These are phyloP conservation scores for Phytophthora megakarya DNA, from an alignment of 352 stramenopile genomes.

Conservation along the genomic window DNA sequence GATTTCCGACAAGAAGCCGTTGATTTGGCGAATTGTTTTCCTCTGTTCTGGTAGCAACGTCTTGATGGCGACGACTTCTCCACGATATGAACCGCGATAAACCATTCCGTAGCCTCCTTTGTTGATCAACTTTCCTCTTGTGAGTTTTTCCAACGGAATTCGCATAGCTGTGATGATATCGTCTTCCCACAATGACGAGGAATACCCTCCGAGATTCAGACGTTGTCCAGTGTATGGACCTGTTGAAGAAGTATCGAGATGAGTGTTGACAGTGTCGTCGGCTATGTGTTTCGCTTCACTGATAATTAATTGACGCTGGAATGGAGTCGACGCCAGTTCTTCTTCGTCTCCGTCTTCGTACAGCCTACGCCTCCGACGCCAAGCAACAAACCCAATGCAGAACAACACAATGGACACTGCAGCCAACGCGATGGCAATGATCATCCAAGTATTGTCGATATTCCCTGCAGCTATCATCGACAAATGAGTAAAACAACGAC, in stretches of 20 bases:
- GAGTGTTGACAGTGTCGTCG: slow-evolving; percentile 28
- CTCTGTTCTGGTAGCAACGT: slow-evolving; percentile 38
- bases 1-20: slow-evolving; percentile 50
- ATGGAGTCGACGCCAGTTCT: not conserved
- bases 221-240: slow-evolving; percentile 18
- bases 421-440: slow-evolving; percentile 22
- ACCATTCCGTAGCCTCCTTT: slow-evolving; percentile 58
- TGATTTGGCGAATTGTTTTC: slow-evolving; percentile 41
- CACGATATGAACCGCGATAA: slow-evolving; percentile 44
- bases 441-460: slow-evolving; percentile 20
- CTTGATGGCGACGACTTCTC: slow-evolving; percentile 54
- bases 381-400: slow-evolving; percentile 11
- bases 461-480: not conserved
- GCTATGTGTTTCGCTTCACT: slow-evolving; percentile 10
- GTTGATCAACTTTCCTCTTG: slow-evolving; percentile 24
- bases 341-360: not conserved
- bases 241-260: slow-evolving; percentile 34
- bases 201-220: slow-evolving; percentile 9
- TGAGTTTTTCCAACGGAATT: slow-evolving; percentile 43
- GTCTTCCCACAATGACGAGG: slow-evolving; percentile 38
- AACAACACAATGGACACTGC: slow-evolving; percentile 17
- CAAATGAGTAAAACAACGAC: not conserved
- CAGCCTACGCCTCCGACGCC: slow-evolving; percentile 11
- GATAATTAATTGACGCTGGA: slow-evolving; percentile 21
- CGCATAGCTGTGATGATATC: slow-evolving; percentile 41